Percentiles rank a stretch among this genome's conserved stretches.
Conservation (phyloP, 2,329 filamentous ascomycete species). For the Ophiostoma sp. region DNA sequence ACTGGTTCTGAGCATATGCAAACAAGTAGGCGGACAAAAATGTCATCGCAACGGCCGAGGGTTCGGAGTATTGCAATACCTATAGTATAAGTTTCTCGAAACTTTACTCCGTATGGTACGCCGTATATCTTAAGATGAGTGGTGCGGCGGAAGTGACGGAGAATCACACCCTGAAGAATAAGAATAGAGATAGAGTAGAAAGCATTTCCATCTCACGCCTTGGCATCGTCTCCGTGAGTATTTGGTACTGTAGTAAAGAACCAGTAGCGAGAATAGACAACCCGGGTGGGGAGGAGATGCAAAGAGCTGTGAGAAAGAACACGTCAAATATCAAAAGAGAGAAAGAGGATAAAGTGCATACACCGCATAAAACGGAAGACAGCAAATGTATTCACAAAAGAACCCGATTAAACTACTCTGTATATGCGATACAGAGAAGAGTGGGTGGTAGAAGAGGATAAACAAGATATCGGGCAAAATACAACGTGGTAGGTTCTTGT, state of each 20-base stretch:
- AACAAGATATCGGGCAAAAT: conserved; percentile 7
- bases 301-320: background rate
- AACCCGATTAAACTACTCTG: background rate
- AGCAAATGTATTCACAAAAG: background rate
- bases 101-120: background rate
- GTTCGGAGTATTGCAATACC: background rate
- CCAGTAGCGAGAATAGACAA: background rate
- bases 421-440: background rate
- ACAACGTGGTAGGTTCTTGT: background rate
- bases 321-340: background rate
- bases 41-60: background rate
- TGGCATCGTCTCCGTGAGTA: too few species aligned
- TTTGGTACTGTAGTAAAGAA: background rate
- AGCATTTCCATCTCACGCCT: too few species aligned
- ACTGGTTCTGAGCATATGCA: background rate
- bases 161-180: background rate
- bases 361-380: background rate
- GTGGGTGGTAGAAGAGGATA: background rate
- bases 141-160: background rate
- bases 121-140: background rate
- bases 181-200: background rate
- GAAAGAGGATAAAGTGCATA: background rate
- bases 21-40: background rate
- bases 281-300: background rate
- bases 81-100: background rate